Conservation (phyloP, 768 basidiomycete genomes). For the Lentinula sp. region DNA sequence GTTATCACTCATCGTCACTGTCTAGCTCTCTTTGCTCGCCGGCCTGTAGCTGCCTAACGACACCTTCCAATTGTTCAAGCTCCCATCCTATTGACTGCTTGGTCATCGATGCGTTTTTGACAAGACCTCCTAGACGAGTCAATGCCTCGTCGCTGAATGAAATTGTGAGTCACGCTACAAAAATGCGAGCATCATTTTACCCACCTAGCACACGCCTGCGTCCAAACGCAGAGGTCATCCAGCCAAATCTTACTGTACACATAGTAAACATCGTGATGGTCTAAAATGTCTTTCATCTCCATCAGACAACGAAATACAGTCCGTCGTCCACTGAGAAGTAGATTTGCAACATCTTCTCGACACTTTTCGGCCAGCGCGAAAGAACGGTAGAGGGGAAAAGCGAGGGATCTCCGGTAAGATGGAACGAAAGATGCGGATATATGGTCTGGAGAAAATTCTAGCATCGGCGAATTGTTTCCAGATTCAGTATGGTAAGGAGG, state of each 20-base stretch:
- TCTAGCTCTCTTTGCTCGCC: constrained; percentile 36
- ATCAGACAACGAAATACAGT: constrained; percentile 60
- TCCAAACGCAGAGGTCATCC: constrained; percentile 83
- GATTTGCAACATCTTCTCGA: constrained; percentile 50
- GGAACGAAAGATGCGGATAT: constrained; percentile 46
- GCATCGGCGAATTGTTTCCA: constrained; percentile 10
- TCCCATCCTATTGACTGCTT: constrained; percentile 66
- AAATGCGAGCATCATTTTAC: constrained; percentile 14
- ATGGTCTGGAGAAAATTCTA: constrained; percentile 35
- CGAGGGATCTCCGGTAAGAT: constrained; percentile 69
- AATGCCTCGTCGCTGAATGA: constrained; percentile 51
- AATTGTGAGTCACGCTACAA: background rate
- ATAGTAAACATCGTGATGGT: constrained; percentile 83
- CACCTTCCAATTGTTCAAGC: constrained; percentile 59
- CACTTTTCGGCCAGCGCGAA: constrained; percentile 70
- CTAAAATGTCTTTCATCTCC: constrained; percentile 67
- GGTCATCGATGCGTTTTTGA: constrained; percentile 35
- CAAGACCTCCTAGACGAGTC: constrained; percentile 32
- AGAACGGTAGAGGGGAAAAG: constrained; percentile 78
- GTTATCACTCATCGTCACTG: constrained; percentile 60
- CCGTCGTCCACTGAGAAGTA: constrained; percentile 58
- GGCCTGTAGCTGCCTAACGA: constrained; percentile 31
- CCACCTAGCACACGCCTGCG: constrained; percentile 64
- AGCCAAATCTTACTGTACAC: constrained; percentile 86
- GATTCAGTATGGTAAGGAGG: constrained; percentile 35